These are phyloP conservation scores for Straminergon stramineum DNA, from an alignment of 225 moss, liverwort and hornwort species.

Conservation along the genomic window DNA sequence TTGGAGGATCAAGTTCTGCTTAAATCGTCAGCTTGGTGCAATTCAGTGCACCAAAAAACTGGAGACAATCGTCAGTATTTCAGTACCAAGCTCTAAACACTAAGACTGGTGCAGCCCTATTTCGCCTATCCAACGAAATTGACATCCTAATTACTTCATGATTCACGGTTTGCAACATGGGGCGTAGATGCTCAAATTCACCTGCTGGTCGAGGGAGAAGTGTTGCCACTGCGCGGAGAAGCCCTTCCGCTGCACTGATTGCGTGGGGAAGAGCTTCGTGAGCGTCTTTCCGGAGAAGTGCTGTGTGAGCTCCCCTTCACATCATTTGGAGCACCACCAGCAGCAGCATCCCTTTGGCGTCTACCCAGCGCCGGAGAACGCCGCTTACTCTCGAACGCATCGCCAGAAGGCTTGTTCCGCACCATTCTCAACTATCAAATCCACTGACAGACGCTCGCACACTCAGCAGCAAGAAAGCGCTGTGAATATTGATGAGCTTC, in stretches of 20 bases:
- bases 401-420: conserved; percentile 37
- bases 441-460: not conserved
- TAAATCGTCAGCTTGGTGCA: not conserved
- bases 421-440: not conserved
- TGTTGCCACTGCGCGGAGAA: conserved; percentile 2
- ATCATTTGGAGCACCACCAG: not conserved
- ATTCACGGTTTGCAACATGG: not conserved
- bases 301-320: not conserved
- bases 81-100: not conserved
- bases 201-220: conserved; percentile 13
- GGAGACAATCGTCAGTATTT: not conserved
- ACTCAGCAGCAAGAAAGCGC: not conserved
- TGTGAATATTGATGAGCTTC: not conserved
- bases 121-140: not conserved
- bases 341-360: conserved; percentile 8
- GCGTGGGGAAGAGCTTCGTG: not conserved
- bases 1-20: not conserved
- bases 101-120: too few species aligned
- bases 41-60: not conserved
- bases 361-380: conserved; percentile 36
- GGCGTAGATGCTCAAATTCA: not conserved
- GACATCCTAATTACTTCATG: not conserved
- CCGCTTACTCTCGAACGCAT: conserved; percentile 35
- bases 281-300: not conserved
- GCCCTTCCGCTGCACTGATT: not conserved